Evolutionary conservation across 225 moss, liverwort and hornwort genomes (phyloP), one percentile per base, ranked within the genome.

Genomic region (Polytrichum commune): DNA sequence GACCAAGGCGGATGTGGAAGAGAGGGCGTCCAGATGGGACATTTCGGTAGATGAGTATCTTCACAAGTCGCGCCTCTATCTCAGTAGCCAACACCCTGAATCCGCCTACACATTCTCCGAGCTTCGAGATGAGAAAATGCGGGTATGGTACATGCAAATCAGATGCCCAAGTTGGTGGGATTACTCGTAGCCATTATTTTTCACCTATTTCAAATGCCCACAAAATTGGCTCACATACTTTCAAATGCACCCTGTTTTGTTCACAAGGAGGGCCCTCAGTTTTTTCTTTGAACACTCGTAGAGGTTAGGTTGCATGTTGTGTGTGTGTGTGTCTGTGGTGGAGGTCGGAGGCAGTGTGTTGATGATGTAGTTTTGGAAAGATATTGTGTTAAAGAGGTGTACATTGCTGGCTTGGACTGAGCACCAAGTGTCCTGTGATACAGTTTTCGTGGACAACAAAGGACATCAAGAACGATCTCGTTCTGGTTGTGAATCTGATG

Each of bases 391-490:
- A 54, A 3, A 35, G 35, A 8, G 33, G 33, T 8, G 33, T 38
- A 38, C 16, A 46, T 46, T 46, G 46, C 10, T 46, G 46, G 46
- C 46, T 46, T 46, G 46, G 46, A 46, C 46, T 46, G 20, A 58
- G 22, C 9, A 63, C 8, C 5, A 32, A 18, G 18, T 35, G 35
- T 35, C 35, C 70, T 70, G 70, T 20, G 10, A 24, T 70, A 68
- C 79, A 88, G 84, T 77, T 88, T 25, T 85, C 88, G 8, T 88
- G 88, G 84, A 82, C 75, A 33, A 79, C 78, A 65, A 56, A 54
- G 72, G 75, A 72, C 53, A 62, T 68, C 71, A 73, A 72, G 66
- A 75, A 73, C 26, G 70, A 77, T 30, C 9, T 63, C 5, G 75
- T 75, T 29, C 65, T 82, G 27, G 65, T 74, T 57, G 77, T 77